Percentiles rank a stretch among this genome's conserved stretches.
These are phyloP conservation scores for Torrubiella hemipterigena DNA, from an alignment of 2,329 filamentous ascomycete genomes.

Conservation along the genomic window DNA sequence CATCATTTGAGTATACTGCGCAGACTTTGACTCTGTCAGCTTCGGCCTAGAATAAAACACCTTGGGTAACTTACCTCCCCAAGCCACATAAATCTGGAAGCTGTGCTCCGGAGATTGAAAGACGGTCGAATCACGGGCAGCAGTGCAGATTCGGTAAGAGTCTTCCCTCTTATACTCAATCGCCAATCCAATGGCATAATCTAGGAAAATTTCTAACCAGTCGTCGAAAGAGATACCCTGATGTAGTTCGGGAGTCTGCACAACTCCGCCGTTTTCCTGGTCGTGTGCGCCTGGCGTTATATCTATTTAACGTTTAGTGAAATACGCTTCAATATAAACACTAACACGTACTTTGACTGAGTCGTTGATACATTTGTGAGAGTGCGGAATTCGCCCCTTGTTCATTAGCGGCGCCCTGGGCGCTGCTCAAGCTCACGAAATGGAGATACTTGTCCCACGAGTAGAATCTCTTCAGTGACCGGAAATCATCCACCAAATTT, in stretches of 20 bases:
- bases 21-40: constrained; percentile 44
- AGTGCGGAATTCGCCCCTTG: constrained; percentile 29
- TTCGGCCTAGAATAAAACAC: neutral
- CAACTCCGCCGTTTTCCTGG: constrained; percentile 12
- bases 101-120: constrained; percentile 62
- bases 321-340: neutral
- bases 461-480: constrained; percentile 51
- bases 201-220: constrained; percentile 85
- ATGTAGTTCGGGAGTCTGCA: constrained; percentile 35
- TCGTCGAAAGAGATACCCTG: constrained; percentile 69
- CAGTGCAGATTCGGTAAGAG: constrained; percentile 69
- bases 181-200: constrained; percentile 71
- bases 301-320: constrained; percentile 11
- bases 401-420: no score
- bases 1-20: constrained; percentile 69
- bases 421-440: constrained; percentile 36
- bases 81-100: constrained; percentile 65
- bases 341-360: constrained; percentile 36
- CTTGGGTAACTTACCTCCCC: constrained; percentile 45
- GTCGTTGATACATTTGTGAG: constrained; percentile 41
- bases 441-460: constrained; percentile 54
- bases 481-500: constrained; percentile 50
- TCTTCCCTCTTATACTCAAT: constrained; percentile 53
- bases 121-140: constrained; percentile 68
- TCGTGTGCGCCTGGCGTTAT: constrained; percentile 18